phyloP scores from a whole-genome alignment of 148 eudicot species.

The Vaccinium corymbosum region DNA sequence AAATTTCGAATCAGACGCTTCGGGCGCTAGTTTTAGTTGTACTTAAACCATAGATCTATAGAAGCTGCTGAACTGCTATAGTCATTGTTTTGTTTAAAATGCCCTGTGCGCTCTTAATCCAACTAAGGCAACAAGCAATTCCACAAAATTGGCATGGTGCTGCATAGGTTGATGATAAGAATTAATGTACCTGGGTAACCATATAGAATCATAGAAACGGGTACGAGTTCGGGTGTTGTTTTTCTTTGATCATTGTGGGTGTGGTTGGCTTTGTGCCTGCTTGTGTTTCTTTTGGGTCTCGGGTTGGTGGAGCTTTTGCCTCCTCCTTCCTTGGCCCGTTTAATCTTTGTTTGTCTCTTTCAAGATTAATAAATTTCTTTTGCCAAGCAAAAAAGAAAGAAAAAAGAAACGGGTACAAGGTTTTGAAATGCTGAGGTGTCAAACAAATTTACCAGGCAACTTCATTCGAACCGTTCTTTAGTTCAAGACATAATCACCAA shows the following conservation, averaged over 20 bases:
- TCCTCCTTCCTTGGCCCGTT: too few relatives aligned
- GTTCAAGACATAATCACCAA: background rate
- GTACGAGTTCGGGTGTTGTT: background rate
- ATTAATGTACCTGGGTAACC: background rate
- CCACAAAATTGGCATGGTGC: background rate
- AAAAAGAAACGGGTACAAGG: background rate
- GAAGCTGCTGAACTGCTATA: too few relatives aligned
- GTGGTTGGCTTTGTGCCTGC: too few relatives aligned
- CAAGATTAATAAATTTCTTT: too few relatives aligned
- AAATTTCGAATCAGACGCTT: background rate
- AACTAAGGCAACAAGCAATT: background rate
- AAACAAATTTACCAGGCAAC: background rate
- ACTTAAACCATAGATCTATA: background rate
- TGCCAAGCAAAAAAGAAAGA: too few relatives aligned
- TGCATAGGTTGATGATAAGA: background rate
- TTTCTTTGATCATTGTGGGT: too few relatives aligned
- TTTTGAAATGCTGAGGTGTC: background rate
- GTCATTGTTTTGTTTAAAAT: background rate
- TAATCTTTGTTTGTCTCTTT: too few relatives aligned
- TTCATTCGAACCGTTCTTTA: background rate
- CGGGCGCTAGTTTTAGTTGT: too few relatives aligned
- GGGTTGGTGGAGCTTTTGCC: too few relatives aligned
- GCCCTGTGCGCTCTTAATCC: background rate
- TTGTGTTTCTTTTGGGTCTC: too few relatives aligned
- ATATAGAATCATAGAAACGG: background rate